phyloP scores from a whole-genome alignment of 2,329 filamentous ascomycete species.

The Fusarium illudens region DNA sequence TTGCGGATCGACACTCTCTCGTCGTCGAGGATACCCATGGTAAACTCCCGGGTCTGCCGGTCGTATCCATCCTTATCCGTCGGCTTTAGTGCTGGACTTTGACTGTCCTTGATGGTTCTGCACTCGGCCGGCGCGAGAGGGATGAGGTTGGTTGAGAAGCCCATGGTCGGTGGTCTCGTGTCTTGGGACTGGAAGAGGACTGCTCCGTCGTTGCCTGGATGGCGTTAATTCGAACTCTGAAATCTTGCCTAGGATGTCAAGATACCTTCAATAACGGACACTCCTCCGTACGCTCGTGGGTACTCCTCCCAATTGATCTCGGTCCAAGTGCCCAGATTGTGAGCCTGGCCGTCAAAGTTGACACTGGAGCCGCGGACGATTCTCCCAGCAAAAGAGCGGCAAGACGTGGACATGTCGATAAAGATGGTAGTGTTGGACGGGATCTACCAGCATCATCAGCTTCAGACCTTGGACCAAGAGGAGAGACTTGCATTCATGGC shows the following conservation, averaged over 20 bases:
- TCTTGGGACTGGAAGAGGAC: conserved; percentile 26
- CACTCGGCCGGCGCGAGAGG: conserved; percentile 18
- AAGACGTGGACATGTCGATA: conserved; percentile 19
- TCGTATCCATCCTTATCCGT: conserved; percentile 33
- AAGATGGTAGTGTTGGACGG: conserved; percentile 28
- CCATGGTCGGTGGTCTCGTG: conserved; percentile 7
- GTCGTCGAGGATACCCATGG: conserved; percentile 2
- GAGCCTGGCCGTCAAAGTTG: conserved; percentile 20
- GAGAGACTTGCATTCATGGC: conserved; percentile 20
- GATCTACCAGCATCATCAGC: conserved; percentile 7
- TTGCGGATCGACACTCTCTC: conserved; percentile 24
- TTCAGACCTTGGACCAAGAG: no score
- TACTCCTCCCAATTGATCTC: conserved; percentile 31
- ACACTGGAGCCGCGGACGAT: conserved; percentile 24
- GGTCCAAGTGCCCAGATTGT: conserved; percentile 34
- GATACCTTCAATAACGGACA: conserved; percentile 34
- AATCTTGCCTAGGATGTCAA: no score
- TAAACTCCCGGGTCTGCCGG: conserved; percentile 16
- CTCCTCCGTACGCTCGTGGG: conserved; percentile 21
- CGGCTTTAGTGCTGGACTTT: conserved; percentile 20
- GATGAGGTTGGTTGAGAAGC: conserved; percentile 20
- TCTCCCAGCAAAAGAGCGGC: conserved; percentile 26
- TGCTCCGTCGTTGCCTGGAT: conserved; percentile 28
- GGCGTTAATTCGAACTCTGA: neutral
- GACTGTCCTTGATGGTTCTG: conserved; percentile 16